Evolutionary conservation across 208 protist genomes (phyloP), one percentile per base, ranked within the genome.

Genomic region (Crithidia expoeki): DNA sequence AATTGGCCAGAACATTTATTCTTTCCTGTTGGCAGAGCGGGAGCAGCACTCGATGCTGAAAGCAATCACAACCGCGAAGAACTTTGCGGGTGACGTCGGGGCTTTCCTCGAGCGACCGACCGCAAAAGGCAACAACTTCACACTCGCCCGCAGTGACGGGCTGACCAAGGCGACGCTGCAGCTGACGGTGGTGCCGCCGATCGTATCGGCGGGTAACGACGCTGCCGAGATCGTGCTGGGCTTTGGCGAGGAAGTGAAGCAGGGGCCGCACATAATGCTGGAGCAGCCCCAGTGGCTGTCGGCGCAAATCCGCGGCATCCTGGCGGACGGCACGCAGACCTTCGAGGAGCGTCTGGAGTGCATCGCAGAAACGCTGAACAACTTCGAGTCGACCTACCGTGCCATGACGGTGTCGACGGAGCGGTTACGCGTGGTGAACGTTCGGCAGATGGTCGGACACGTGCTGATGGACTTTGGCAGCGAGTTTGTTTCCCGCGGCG

Each of bases 1-100:
- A 50, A 74, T 94, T 21, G 92, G 92, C 11, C 89, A 94, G 58
- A 93, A 87, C 68, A 83, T 96, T 34, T 96, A 86, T 74, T 90
- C 88, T 27, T 93, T 94, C 38, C 67, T 96, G 7, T 62, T 86
- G 25, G 81, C 84, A 32, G 75, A 84, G 53, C 62, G 81, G 46
- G 92, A 94, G 61, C 92, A 96, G 76, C 68, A 88, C 61, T 49
- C 55, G 11, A 88, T 96, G 83, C 80, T 85, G 72, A 49, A 75
- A 21, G 76, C 81, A 27, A 85, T 96, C 68, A 77, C 30, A 36
- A 67, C 80, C 2, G 87, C 87, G 32, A 69, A 83, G 49, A 73
- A 46, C 58, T 95, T 88, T 72, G 82, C 90, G 28, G 90, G 90
- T 14, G 79, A 90, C 60, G 75, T 83, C 0, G 82, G 88, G 21